Percentiles rank a stretch among this genome's conserved stretches.
Conservation (phyloP, 148 eudicot species). For the Rhododendron mucronatum region DNA sequence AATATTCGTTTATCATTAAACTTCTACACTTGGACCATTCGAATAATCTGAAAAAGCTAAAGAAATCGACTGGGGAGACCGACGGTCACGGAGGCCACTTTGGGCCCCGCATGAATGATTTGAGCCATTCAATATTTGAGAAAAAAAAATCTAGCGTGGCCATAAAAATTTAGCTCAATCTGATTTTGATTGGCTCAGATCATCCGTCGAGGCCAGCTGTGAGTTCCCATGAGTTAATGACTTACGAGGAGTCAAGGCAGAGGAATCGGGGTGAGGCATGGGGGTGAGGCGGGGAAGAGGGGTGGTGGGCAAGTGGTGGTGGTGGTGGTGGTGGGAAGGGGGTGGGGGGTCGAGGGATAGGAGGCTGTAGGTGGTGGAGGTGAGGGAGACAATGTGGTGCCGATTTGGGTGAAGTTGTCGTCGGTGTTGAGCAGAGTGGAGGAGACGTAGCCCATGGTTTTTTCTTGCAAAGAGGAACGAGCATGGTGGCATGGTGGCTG, state of each 20-base stretch:
- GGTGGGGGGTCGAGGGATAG: slow-evolving; percentile 39
- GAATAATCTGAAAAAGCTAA: too few species aligned
- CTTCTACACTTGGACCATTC: too few species aligned
- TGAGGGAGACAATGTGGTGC: slow-evolving; percentile 74
- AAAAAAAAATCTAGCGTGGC: too few species aligned
- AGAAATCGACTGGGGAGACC: too few species aligned
- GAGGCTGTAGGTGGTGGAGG: slow-evolving; percentile 75
- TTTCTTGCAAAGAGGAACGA: not conserved
- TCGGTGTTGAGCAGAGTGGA: slow-evolving; percentile 58
- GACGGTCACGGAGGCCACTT: too few species aligned
- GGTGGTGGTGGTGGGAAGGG: not conserved
- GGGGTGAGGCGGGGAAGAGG: slow-evolving; percentile 26
- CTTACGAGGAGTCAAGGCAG: slow-evolving; percentile 33
- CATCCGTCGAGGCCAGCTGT: slow-evolving; percentile 72
- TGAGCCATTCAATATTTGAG: too few species aligned
- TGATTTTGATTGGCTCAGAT: too few species aligned
- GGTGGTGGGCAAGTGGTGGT: slow-evolving; percentile 21
- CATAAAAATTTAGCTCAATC: too few species aligned
- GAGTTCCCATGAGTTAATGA: slow-evolving; percentile 88
- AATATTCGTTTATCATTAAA: too few species aligned
- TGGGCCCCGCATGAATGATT: too few species aligned
- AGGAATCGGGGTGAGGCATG: slow-evolving; percentile 11
- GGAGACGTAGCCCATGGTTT: slow-evolving; percentile 68
- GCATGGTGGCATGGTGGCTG: too few species aligned
- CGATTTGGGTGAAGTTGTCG: slow-evolving; percentile 53